Base-by-base conservation (phyloP, 176 grass and related monocot species). In the Canna indica region DNA sequence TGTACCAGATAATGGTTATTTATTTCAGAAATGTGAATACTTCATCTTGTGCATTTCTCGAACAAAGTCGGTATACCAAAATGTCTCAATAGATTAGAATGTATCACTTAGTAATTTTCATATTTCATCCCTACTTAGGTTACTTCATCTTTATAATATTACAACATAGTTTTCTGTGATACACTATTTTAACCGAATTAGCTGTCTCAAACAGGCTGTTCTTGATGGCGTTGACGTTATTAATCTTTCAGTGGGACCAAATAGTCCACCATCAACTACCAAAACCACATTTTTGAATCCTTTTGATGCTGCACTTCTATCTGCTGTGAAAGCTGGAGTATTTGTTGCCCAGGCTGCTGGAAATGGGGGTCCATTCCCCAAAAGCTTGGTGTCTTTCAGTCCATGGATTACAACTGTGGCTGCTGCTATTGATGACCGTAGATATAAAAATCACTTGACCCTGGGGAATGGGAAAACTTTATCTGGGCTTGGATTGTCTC, bases 361-460 rank as follows among this genome's bases (percentile, higher is more conserved):
- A 68, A 93, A 99, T 77, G 90, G 90, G 66, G 94, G 94, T 34
- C 94, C 94, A 58, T 99, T 99, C 78, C 90, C 94, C 2, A 93
- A 99, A 87, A 93, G 90, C 45, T 78, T 99, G 75, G 94, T 99
- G 50, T 99, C 90, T 35, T 99, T 93, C 67, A 99, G 94, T 76
- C 94, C 94, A 71, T 99, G 94, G 90, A 99, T 99, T 79, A 90
- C 84, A n/a, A 99, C 94, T 57, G 90, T 99, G 42, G 94, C 94
- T 78, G 94, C 90, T 80, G 86, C 88, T 67, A 82, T 99, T 73
- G 94, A 99, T 80, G 94, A 99, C 62, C 89, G 94, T 50, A 90
- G 94, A 85, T 99, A 99, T 80, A 99, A 90, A 78, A 99, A 99
- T 81, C 86, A 93, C 81, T 81, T 99, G 76, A 88, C 72, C n/a